Base-by-base conservation (phyloP, 352 stramenopile genomes). In the Phytophthora foliorum region DNA sequence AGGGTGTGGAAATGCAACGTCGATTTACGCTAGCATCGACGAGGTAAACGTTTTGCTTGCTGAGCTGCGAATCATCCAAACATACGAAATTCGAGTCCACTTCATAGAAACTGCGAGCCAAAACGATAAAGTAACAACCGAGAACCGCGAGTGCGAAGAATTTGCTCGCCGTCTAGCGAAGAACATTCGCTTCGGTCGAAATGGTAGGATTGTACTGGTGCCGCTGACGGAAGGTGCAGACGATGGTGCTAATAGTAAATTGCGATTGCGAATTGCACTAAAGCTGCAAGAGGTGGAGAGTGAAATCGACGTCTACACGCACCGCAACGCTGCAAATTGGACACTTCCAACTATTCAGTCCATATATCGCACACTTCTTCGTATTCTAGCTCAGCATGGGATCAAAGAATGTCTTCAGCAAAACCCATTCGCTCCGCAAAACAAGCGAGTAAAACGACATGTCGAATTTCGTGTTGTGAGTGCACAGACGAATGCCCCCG, bases 341-440 rank as follows among this genome's bases (percentile, higher is more conserved):
- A 51, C 63, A 0, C 46, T 90, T 8, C 81, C 84, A 7, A 92
- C 81, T 0, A 75, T 84, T 10, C 81, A 88, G 48, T 86, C 78
- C 2, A 61, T 90, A 6, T 90, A 81, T 51, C 71, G 81, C 6
- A 74, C 48, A 6, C 67, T 92, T 11, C 49, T 92, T n/a, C 69
- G 74, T 0, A 60, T 77, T 41, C 55, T 92, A 14, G 44, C 77
- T 19, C 72, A 87, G 9, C 63, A 88, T 44, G 81, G 81, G 3
- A 86, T 90, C 38, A 89, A 89, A 31, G 84, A 92, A 59, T 89
- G 84, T 31, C 57, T 92, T 6, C 81, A 92, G 36, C 77, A 89
- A 49, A 89, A 90, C 29, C 80, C 82, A 3, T 90, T 90, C 25
- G 69, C 75, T 11, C 54, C 74, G 4, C 68, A 80, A 10, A 74